phyloP scores from a whole-genome alignment of 2,329 filamentous ascomycete species.

The Gaeumannomyces sp. region DNA sequence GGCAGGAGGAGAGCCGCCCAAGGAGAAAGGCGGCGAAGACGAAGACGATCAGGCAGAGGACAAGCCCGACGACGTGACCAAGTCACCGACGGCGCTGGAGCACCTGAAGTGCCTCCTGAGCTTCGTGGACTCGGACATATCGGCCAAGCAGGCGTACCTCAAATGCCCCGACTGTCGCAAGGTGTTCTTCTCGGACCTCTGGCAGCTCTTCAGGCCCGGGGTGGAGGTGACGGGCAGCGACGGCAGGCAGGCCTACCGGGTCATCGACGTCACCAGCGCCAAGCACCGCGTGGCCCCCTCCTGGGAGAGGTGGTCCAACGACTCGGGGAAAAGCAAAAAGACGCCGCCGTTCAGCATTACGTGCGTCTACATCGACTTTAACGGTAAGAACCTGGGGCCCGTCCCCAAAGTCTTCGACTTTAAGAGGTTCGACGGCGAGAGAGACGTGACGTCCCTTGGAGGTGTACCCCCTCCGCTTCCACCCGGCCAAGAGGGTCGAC shows the following conservation, averaged over 20 bases:
- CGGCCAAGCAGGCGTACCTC: slow-evolving; percentile 11
- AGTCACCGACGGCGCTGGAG: background rate
- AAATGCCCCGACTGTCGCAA: slow-evolving; percentile 11
- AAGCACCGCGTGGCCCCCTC: slow-evolving; percentile 14
- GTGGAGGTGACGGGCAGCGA: slow-evolving; percentile 15
- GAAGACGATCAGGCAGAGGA: background rate
- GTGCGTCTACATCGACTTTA: slow-evolving; percentile 25
- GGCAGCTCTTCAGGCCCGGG: slow-evolving; percentile 21
- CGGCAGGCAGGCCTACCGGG: slow-evolving; percentile 19
- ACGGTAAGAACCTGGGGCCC: slow-evolving; percentile 24
- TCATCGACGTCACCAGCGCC: slow-evolving; percentile 15
- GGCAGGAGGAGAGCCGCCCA: too few species aligned
- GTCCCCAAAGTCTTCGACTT: slow-evolving; percentile 19
- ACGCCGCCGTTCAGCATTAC: slow-evolving; percentile 10
- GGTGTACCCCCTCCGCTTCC: slow-evolving; percentile 21
- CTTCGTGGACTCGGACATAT: slow-evolving; percentile 13
- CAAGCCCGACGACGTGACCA: background rate
- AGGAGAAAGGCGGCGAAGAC: background rate
- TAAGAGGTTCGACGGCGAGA: slow-evolving; percentile 21
- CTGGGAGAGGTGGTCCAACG: slow-evolving; percentile 13
- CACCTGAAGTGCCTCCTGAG: slow-evolving; percentile 8
- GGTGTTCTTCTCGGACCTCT: slow-evolving; percentile 20
- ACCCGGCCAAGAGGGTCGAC: background rate
- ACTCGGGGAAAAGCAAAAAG: slow-evolving; percentile 16
- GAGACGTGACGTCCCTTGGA: slow-evolving; percentile 18